Evolutionary conservation across 2,329 filamentous ascomycete genomes (phyloP).

Genomic region (Colletotrichum cordylinicola): DNA sequence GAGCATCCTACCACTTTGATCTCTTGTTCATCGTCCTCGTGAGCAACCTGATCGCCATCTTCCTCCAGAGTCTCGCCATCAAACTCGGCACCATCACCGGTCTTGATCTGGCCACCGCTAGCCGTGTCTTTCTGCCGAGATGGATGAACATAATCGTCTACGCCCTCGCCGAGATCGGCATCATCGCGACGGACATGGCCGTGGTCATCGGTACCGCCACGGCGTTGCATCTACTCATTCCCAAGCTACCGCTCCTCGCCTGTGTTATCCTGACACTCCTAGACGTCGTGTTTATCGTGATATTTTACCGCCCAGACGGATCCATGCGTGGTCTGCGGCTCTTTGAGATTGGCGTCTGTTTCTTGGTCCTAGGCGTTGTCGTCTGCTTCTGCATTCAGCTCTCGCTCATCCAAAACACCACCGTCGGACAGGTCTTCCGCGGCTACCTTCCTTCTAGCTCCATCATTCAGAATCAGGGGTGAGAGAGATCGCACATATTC

Average conservation of each 20-base stretch:
- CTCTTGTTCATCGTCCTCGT: conserved; percentile 73
- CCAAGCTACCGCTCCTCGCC: conserved; percentile 67
- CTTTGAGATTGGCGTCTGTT: conserved; percentile 69
- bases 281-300: conserved; percentile 70
- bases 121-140: conserved; percentile 66
- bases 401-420: conserved; percentile 61
- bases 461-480: conserved; percentile 63
- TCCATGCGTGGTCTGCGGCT: conserved; percentile 62
- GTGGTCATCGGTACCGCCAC: conserved; percentile 78
- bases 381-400: conserved; percentile 75
- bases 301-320: conserved; percentile 69
- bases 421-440: conserved; percentile 64
- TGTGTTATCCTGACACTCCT: conserved; percentile 72
- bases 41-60: conserved; percentile 74
- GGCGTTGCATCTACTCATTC: conserved; percentile 69
- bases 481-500: conserved; percentile 9
- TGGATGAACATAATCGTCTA: conserved; percentile 71
- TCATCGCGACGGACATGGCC: conserved; percentile 75
- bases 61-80: conserved; percentile 72
- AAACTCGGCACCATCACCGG: conserved; percentile 75
- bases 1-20: conserved; percentile 68
- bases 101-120: conserved; percentile 71
- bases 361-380: conserved; percentile 70
- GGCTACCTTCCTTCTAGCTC: conserved; percentile 70
- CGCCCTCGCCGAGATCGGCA: conserved; percentile 67